These are phyloP conservation scores for Cronartium quercuum DNA, from an alignment of 1,284 basidiomycete genomes.

Conservation along the genomic window DNA sequence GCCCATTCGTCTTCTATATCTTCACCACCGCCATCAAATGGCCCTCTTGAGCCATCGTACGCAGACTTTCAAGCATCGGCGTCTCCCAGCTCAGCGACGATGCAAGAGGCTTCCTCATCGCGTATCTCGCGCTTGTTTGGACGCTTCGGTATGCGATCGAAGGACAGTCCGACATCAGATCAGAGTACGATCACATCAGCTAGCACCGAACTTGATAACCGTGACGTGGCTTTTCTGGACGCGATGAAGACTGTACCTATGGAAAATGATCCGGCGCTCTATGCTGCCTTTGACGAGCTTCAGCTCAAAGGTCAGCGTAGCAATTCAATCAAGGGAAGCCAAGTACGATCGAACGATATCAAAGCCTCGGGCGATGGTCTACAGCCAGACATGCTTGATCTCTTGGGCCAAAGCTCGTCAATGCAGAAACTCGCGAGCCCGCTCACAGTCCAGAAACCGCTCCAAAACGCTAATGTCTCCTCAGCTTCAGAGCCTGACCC, in stretches of 20 bases:
- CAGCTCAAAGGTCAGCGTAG: neutral
- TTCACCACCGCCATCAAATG: neutral
- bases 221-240: slow-evolving; percentile 17
- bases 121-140: slow-evolving; percentile 30
- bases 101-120: slow-evolving; percentile 11
- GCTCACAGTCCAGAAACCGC: neutral
- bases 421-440: neutral
- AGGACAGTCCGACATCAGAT: neutral
- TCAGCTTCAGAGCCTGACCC: neutral
- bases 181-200: neutral
- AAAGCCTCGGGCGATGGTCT: neutral
- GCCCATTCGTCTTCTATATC: neutral
- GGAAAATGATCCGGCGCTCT: neutral
- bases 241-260: slow-evolving; percentile 23
- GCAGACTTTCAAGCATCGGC: neutral
- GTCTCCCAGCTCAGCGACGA: slow-evolving; percentile 16
- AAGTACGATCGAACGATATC: no score
- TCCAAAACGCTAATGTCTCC: neutral
- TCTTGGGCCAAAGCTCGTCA: neutral
- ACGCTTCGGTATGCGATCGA: slow-evolving; percentile 13
- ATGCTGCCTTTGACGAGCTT: slow-evolving; percentile 15
- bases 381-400: neutral
- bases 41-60: neutral
- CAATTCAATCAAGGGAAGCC: no score
- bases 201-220: slow-evolving; percentile 25